These are phyloP conservation scores for Podospora bellae-mahoneyi DNA, from an alignment of 495 filamentous ascomycete genomes.

Conservation along the genomic window DNA sequence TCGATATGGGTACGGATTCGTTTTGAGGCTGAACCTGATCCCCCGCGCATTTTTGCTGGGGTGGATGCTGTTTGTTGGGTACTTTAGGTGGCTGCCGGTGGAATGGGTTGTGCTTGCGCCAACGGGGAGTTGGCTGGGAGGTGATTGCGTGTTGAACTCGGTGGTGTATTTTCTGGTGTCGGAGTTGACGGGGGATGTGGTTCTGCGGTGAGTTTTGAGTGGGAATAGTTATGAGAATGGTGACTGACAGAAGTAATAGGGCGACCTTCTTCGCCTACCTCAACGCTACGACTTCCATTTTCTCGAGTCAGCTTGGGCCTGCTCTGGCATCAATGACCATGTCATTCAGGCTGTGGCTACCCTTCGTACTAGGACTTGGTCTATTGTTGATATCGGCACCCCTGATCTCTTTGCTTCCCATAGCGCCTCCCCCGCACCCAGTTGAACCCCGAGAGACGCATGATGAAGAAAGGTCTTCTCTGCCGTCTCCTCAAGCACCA, in stretches of 20 bases:
- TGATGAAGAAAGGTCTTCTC: conserved; percentile 5
- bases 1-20: conserved; percentile 33
- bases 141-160: conserved; percentile 48
- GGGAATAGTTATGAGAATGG: neutral
- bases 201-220: conserved; percentile 35
- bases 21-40: conserved; percentile 42
- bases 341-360: conserved; percentile 38
- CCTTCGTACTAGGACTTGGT: conserved; percentile 39
- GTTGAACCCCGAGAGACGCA: neutral
- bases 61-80: conserved; percentile 42
- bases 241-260: conserved; percentile 22
- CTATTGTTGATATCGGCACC: conserved; percentile 39
- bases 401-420: conserved; percentile 28
- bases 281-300: conserved; percentile 41
- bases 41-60: conserved; percentile 39
- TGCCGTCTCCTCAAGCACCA: conserved; percentile 10
- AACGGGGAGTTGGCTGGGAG: conserved; percentile 40
- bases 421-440: neutral
- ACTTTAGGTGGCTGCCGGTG: conserved; percentile 40
- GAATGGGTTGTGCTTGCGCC: conserved; percentile 37
- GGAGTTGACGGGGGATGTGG: conserved; percentile 37
- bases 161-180: conserved; percentile 44
- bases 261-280: conserved; percentile 46
- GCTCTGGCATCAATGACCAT: conserved; percentile 43
- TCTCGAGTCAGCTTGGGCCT: conserved; percentile 40